Evolutionary conservation across 495 filamentous ascomycete species (phyloP).

Genomic region (Peziza echinospora): DNA sequence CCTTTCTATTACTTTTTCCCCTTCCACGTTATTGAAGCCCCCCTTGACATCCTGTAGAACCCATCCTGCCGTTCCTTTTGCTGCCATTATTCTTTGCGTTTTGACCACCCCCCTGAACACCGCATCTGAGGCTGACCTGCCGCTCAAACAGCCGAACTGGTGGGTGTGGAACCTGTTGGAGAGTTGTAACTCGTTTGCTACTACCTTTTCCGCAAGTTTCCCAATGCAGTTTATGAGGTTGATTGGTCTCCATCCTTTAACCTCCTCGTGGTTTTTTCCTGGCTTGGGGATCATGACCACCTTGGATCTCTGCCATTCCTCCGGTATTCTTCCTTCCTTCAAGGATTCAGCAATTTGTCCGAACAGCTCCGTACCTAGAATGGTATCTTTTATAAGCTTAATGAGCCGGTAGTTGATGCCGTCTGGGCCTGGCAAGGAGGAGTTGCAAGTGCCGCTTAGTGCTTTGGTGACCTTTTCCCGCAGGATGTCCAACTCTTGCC

Average conservation of each 20-base stretch:
- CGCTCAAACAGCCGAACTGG: neutral
- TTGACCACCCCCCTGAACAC: neutral
- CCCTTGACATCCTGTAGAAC: neutral
- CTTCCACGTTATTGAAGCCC: neutral
- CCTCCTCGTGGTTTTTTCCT: neutral
- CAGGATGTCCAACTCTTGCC: neutral
- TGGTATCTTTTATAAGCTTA: neutral
- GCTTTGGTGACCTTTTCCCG: neutral
- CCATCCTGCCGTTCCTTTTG: neutral
- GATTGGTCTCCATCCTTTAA: neutral
- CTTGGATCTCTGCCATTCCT: neutral
- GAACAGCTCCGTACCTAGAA: neutral
- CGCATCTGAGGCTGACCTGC: too few species aligned
- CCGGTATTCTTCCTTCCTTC: neutral
- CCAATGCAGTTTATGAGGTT: neutral
- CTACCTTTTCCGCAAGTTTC: neutral
- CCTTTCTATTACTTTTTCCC: neutral
- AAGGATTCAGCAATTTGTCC: neutral
- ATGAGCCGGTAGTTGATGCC: neutral
- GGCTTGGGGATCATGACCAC: neutral
- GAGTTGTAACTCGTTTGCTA: neutral
- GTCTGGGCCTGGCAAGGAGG: neutral
- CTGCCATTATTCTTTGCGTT: neutral
- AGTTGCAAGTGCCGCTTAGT: neutral
- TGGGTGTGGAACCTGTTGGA: neutral